Evolutionary conservation across 2,329 filamentous ascomycete genomes (phyloP).

Genomic region (Sarocladium kiliense): DNA sequence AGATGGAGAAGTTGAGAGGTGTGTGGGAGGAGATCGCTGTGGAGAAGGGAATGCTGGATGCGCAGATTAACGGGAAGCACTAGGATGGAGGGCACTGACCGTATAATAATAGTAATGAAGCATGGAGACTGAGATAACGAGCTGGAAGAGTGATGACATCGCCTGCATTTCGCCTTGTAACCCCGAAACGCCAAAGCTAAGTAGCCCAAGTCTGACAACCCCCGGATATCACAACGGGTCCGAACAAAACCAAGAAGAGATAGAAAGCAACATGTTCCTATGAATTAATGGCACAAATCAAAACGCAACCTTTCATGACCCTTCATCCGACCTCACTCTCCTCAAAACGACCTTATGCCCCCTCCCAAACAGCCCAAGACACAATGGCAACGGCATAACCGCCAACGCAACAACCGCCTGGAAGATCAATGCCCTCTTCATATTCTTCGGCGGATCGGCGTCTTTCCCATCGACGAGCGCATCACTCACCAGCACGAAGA

Average conservation of each 20-base stretch:
- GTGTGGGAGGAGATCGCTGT: slow-evolving; percentile 53
- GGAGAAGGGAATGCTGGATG: slow-evolving; percentile 12
- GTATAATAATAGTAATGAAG: slow-evolving; percentile 9
- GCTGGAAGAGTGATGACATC: background rate
- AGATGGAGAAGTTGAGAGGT: slow-evolving; percentile 66
- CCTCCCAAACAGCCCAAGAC: slow-evolving; percentile 65
- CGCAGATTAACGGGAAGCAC: slow-evolving; percentile 6
- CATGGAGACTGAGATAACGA: slow-evolving; percentile 3
- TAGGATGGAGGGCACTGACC: no score
- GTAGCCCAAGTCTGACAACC: no score
- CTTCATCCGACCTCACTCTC: slow-evolving; percentile 41
- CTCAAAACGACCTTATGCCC: slow-evolving; percentile 43
- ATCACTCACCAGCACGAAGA: slow-evolving; percentile 81
- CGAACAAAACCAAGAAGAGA: background rate
- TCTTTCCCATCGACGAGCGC: slow-evolving; percentile 55
- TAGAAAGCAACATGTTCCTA: background rate
- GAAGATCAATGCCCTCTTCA: slow-evolving; percentile 73
- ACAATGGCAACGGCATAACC: slow-evolving; percentile 62
- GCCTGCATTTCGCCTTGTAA: background rate
- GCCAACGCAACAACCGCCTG: slow-evolving; percentile 65
- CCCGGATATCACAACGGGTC: background rate
- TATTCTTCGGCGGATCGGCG: slow-evolving; percentile 60
- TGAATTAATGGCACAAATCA: background rate
- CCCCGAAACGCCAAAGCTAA: background rate
- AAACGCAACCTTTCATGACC: no score